Evolutionary conservation across 805 yeast genomes (phyloP), one percentile per base, ranked within the genome.

Genomic region (Kluyveromyces siamensis): DNA sequence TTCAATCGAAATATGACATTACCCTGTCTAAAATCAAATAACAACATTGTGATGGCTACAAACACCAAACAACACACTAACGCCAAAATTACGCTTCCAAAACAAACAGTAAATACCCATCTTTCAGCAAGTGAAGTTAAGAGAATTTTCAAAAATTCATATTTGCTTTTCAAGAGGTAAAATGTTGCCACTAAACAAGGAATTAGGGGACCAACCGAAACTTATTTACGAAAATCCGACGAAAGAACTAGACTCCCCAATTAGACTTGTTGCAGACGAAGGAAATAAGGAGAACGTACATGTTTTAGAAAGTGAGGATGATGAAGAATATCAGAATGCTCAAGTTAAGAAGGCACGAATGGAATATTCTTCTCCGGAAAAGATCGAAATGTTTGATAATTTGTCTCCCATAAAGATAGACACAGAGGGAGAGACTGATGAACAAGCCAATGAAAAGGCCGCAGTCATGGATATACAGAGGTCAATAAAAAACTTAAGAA

Each of bases 211-310:
- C n/a, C 40, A 37, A n/a, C 40, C 40, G 40, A 37, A 37, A 37
- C 40, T 37, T 16, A n/a, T 37, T n/a, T 37, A 17, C 40, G 40
- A 37, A 37, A 19, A 37, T 19, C 25, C 40, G 18, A 38, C 8
- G 56, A 54, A 30, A 56, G 59, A 41, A 58, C 62, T 27, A 25
- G 54, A 14, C 40, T 52, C 11, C 53, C 51, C 43, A 51, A 53
- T 40, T 27, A 41, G 27, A 35, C 43, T 16, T 30, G 44, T 14
- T 36, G 37, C 27, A 25, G 45, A 47, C 11, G 52, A 17, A 25
- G 21, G 46, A 11, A 40, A 41, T 14, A 40, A 53, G 21, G 46
- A 46, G 2, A 47, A 37, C n/a, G 30, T 36, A 27, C 27, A 40
- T 6, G 40, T 45, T 6, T 27, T 55, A 44, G 54, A 55, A 21